Evolutionary conservation across 306 rosid genomes (phyloP).

Genomic region (Astragalus membranaceus): DNA sequence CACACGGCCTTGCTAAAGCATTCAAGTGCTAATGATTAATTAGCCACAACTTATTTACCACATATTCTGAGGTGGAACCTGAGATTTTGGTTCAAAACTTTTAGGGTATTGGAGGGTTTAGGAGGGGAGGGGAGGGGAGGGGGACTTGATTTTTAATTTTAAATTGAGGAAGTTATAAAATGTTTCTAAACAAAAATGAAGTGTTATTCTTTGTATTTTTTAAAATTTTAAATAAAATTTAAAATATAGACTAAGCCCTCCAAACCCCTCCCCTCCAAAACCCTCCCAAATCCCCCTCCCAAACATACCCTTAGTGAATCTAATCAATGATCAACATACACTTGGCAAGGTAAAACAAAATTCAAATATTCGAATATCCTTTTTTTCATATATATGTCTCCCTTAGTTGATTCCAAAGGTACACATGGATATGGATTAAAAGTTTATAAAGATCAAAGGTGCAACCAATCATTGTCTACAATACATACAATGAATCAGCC

Average conservation of each 20-base stretch:
- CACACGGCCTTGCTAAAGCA: neutral
- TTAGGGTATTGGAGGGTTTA: too few relatives aligned
- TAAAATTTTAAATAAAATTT: too few relatives aligned
- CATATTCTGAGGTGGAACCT: slow-evolving; percentile 4
- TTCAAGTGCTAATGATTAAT: slow-evolving; percentile 16
- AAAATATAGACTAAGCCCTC: too few relatives aligned
- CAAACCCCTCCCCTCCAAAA: too few relatives aligned
- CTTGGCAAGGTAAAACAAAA: neutral
- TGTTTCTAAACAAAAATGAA: too few relatives aligned
- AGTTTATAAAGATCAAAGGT: neutral
- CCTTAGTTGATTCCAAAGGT: neutral
- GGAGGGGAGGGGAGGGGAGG: too few relatives aligned
- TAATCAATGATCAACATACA: slow-evolving; percentile 7
- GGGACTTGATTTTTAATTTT: too few relatives aligned
- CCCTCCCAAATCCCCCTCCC: too few relatives aligned
- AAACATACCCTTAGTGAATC: too few relatives aligned
- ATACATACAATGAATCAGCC: neutral
- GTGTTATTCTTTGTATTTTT: too few relatives aligned
- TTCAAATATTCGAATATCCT: neutral
- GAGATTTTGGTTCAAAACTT: neutral
- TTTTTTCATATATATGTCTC: neutral
- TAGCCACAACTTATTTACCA: neutral
- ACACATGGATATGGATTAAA: neutral
- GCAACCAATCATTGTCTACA: slow-evolving; percentile 9
- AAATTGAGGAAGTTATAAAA: too few relatives aligned